Conservation (phyloP, 345 rosid genomes). For the Kernera saxatilis region DNA sequence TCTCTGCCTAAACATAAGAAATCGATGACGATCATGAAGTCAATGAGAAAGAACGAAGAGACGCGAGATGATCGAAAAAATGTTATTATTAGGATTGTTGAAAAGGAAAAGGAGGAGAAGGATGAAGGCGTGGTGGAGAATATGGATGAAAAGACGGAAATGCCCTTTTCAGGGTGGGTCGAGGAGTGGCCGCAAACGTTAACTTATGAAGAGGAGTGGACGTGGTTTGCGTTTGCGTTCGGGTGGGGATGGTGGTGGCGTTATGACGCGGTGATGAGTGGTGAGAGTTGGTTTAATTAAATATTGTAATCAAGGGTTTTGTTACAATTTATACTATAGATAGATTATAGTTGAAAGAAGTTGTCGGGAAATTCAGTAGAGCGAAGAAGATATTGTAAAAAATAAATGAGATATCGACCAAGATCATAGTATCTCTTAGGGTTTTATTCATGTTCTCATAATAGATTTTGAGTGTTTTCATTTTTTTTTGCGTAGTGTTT, state of each 20-base stretch:
- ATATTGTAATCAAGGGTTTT: not conserved
- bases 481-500: too few species aligned
- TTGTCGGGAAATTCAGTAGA: too few species aligned
- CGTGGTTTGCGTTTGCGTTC: slow-evolving; percentile 12
- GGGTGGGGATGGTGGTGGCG: slow-evolving; percentile 23
- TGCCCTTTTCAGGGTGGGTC: not conserved
- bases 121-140: not conserved
- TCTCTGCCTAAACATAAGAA: not conserved
- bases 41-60: not conserved
- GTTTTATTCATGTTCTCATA: too few species aligned
- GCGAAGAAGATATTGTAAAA: too few species aligned
- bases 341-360: not conserved
- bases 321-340: not conserved
- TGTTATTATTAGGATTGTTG: not conserved
- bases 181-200: not conserved
- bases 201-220: slow-evolving; percentile 25
- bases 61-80: not conserved
- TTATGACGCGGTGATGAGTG: slow-evolving; percentile 14
- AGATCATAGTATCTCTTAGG: not conserved
- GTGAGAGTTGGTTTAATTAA: not conserved
- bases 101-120: not conserved
- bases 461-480: too few species aligned
- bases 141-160: not conserved
- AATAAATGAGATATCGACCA: not conserved
- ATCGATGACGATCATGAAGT: not conserved